These are phyloP conservation scores for Phytopythium helicoides DNA, from an alignment of 352 stramenopile species.

Conservation along the genomic window DNA sequence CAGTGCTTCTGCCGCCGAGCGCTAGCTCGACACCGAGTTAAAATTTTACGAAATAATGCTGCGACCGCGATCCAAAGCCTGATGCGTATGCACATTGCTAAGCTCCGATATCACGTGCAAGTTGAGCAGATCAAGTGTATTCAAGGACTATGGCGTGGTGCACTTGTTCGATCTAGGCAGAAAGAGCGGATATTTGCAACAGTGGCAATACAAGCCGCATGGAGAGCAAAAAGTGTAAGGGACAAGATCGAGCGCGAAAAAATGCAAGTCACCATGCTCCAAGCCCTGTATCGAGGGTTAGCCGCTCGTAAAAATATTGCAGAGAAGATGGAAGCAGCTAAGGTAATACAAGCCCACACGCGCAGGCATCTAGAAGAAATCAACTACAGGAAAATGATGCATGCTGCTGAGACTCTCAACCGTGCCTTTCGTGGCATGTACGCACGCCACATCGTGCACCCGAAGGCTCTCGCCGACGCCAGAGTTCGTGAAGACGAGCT, in stretches of 20 bases:
- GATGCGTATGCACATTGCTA: constrained; percentile 19
- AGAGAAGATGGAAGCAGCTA: constrained; percentile 14
- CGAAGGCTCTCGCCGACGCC: not conserved
- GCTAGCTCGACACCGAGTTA: constrained; percentile 11
- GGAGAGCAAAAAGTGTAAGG: constrained; percentile 23
- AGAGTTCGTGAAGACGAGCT: not conserved
- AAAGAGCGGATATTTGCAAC: constrained; percentile 12
- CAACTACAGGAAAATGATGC: constrained; percentile 12
- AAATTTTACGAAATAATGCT: constrained; percentile 16
- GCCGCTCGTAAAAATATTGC: constrained; percentile 10
- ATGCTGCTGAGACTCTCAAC: constrained; percentile 25
- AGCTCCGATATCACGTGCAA: constrained; percentile 15
- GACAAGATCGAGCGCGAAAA: constrained; percentile 28
- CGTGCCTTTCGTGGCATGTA: constrained; percentile 31
- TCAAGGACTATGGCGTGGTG: constrained; percentile 29
- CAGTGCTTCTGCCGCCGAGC: constrained; percentile 24
- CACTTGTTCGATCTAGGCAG: constrained; percentile 11
- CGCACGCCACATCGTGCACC: constrained; percentile 4
- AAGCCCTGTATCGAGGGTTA: constrained; percentile 24
- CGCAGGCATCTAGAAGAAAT: constrained; percentile 15
- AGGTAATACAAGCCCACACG: constrained; percentile 28
- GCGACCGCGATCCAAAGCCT: constrained; percentile 25
- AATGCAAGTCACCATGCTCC: constrained; percentile 24
- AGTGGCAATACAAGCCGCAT: constrained; percentile 27
- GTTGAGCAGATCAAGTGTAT: constrained; percentile 15